phyloP scores from a whole-genome alignment of 1,284 basidiomycete genomes.

The Trametes hirsuta region DNA sequence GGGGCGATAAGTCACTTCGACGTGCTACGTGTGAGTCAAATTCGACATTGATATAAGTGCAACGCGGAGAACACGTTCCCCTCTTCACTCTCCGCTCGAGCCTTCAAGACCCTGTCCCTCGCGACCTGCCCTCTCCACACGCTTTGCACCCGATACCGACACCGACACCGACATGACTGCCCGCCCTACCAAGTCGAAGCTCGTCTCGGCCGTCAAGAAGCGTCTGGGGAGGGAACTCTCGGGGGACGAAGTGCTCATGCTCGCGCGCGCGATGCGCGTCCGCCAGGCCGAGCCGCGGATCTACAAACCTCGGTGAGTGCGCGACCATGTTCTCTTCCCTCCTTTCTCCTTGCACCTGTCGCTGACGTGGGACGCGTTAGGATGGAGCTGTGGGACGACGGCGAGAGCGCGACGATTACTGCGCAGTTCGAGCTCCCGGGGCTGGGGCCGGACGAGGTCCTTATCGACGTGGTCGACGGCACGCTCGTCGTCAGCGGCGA shows the following conservation, averaged over 20 bases:
- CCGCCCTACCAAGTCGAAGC: slow-evolving; percentile 6
- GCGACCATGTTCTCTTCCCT: neutral
- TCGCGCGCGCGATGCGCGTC: slow-evolving; percentile 13
- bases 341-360: neutral
- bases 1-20: slow-evolving; percentile 15
- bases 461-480: slow-evolving; percentile 46
- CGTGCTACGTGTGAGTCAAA: slow-evolving; percentile 7
- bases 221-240: slow-evolving; percentile 19
- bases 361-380: slow-evolving; percentile 34
- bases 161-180: slow-evolving; percentile 8
- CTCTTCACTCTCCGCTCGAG: neutral
- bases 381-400: slow-evolving; percentile 58
- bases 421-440: slow-evolving; percentile 63
- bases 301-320: slow-evolving; percentile 23
- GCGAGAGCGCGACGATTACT: slow-evolving; percentile 41
- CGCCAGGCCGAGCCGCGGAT: slow-evolving; percentile 15
- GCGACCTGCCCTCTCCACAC: slow-evolving; percentile 1
- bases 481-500: slow-evolving; percentile 51
- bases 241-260: slow-evolving; percentile 11
- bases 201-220: slow-evolving; percentile 11
- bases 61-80: neutral
- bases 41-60: slow-evolving; percentile 1
- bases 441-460: slow-evolving; percentile 48
- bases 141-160: neutral
- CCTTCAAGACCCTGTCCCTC: neutral